Percentiles rank a stretch among this genome's conserved stretches.
Conservation (phyloP, 1,139 yeast species). For the Cylindricascospora bacillispora region DNA sequence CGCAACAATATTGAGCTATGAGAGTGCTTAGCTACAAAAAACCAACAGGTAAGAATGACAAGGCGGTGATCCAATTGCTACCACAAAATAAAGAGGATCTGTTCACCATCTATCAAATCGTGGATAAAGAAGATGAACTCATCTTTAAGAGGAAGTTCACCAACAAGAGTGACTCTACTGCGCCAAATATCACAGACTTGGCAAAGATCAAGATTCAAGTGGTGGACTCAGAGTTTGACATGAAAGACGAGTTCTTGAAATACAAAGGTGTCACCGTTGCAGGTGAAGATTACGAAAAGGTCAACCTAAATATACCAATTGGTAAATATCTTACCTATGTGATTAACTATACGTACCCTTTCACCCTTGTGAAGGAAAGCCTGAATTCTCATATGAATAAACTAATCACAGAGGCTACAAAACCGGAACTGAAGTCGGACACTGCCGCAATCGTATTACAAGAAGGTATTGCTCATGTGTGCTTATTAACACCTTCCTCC, state of each 20-base stretch:
- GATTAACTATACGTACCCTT: slow-evolving; percentile 51
- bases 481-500: slow-evolving; percentile 77
- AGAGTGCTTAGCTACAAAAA: too few relatives aligned
- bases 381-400: slow-evolving; percentile 70
- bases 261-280: slow-evolving; percentile 65
- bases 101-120: slow-evolving; percentile 73
- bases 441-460: slow-evolving; percentile 85
- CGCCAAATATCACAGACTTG: slow-evolving; percentile 7
- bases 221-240: slow-evolving; percentile 61
- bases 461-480: slow-evolving; percentile 86
- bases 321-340: slow-evolving; percentile 83
- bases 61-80: slow-evolving; percentile 34
- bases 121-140: slow-evolving; percentile 62
- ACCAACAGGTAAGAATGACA: slow-evolving; percentile 7
- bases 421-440: slow-evolving; percentile 70
- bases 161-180: slow-evolving; percentile 5
- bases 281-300: slow-evolving; percentile 34
- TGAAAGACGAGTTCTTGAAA: slow-evolving; percentile 62
- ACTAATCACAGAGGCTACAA: slow-evolving; percentile 53
- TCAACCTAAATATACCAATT: slow-evolving; percentile 49
- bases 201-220: slow-evolving; percentile 31
- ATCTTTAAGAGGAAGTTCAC: slow-evolving; percentile 40
- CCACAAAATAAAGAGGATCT: slow-evolving; percentile 87
- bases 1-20: too few relatives aligned
- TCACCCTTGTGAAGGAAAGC: slow-evolving; percentile 55